Evolutionary conservation across 306 rosid genomes (phyloP), one percentile per base, ranked within the genome.

Genomic region (Glycine soja): DNA sequence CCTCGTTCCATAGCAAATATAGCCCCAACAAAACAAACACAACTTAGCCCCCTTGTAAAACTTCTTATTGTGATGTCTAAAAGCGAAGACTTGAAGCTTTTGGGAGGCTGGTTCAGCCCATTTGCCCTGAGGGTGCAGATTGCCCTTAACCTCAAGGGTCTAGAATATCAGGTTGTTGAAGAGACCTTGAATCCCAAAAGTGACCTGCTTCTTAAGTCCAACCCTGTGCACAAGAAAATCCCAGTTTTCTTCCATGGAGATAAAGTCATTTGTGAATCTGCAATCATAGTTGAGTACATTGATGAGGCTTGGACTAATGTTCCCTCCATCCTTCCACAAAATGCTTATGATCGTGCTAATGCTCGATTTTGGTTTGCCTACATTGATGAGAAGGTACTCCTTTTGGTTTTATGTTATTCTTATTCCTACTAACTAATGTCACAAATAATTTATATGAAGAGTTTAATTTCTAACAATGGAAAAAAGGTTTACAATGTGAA

Each of bases 181-280:
- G 88, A 91, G 84, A 24, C 32, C 10, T 10, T 88, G 11, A 48
- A 46, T 15, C 5, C 87, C 71, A 91, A 91, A 79, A 86, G 89
- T 47, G 84, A 77, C 36, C 84, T 89, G 53, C 90, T 91, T 70
- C 90, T 89, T 72, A 80, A 85, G 62, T 88, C 90, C 30, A 91
- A 91, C 76, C 93, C 92, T 0, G 86, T 91, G 2, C 72, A 85
- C 80, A 87, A 87, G 87, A 91, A 91, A 83, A 75, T 89, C 81
- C 93, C 90, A 1, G 91, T 91, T 85, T 83, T 91, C 0, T 5
- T 91, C 65, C 91, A 91, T 36, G 63, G 13, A 0, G 91, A 70
- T 32, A 88, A 76, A 67, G 58, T 86, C 70, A 18, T 91, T 0
- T 89, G 84, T 56, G 96, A 91, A 72, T 91, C 96, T 69, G 66